A percentile compares a stretch with the other conserved stretches of the same genome.
phyloP scores from a whole-genome alignment of 495 filamentous ascomycete species.

The Xylaria sp. region DNA sequence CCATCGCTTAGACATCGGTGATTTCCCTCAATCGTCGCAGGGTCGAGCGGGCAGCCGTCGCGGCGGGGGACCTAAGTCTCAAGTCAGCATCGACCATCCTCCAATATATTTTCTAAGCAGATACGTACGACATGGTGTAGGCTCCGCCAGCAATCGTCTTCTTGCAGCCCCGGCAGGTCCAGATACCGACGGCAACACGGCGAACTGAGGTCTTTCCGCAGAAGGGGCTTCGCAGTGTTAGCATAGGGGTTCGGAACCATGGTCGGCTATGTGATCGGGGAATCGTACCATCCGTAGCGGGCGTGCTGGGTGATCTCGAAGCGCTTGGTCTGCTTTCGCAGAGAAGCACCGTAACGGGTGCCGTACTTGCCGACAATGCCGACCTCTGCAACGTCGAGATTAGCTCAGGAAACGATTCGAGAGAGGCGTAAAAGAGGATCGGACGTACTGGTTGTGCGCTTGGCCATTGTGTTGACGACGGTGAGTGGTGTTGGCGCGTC shows the following conservation, averaged over 20 bases:
- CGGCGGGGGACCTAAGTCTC: constrained; percentile 81
- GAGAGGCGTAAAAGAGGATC: not conserved
- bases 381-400: constrained; percentile 21
- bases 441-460: constrained; percentile 26
- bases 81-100: constrained; percentile 32
- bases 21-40: constrained; percentile 98
- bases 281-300: constrained; percentile 85
- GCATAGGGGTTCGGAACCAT: not conserved
- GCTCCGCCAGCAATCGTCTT: constrained; percentile 97
- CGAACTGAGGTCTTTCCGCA: constrained; percentile 96
- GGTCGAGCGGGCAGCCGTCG: constrained; percentile 94
- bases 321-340: constrained; percentile 99
- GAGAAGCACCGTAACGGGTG: constrained; percentile 91
- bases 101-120: not conserved
- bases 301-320: constrained; percentile 99
- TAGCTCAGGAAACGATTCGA: constrained; percentile 1
- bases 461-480: constrained; percentile 31
- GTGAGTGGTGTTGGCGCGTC: constrained; percentile 21
- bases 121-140: constrained; percentile 92
- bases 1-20: constrained; percentile 80
- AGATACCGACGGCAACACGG: constrained; percentile 92
- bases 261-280: not conserved
- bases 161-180: constrained; percentile 91
- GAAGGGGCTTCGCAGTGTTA: constrained; percentile 59
- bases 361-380: constrained; percentile 40